phyloP scores from a whole-genome alignment of 1,139 yeast species.

The Suhomyces coccinellae region DNA sequence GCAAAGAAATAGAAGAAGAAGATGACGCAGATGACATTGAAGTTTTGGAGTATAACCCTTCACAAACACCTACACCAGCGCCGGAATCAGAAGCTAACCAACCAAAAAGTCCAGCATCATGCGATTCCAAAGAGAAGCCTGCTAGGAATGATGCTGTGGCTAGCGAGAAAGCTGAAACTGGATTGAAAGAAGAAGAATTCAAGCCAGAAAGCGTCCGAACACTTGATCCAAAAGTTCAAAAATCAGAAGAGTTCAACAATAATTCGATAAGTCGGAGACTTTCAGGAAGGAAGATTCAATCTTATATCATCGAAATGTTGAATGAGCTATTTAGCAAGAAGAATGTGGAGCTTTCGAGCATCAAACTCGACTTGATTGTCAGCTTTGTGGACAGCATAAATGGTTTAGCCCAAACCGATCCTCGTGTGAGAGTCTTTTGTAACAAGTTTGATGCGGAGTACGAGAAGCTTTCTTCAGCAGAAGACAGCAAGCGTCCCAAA shows the following conservation, averaged over 20 bases:
- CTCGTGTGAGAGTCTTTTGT: conserved; percentile 1
- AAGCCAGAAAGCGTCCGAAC: neutral
- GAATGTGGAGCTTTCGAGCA: conserved; percentile 9
- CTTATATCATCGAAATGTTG: conserved; percentile 8
- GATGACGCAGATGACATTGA: conserved; percentile 17
- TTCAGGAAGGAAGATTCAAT: conserved; percentile 2
- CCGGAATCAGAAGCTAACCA: neutral
- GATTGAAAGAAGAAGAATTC: neutral
- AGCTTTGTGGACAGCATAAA: conserved; percentile 4
- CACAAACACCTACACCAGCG: conserved; percentile 6
- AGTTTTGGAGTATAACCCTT: conserved; percentile 13
- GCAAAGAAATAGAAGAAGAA: neutral
- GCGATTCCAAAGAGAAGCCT: neutral
- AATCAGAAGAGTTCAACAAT: conserved; percentile 6
- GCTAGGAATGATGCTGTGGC: too few species aligned
- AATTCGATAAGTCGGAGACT: conserved; percentile 8
- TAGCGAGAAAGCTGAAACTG: too few species aligned
- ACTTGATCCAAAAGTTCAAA: conserved; percentile 13
- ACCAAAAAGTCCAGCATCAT: neutral
- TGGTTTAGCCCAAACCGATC: conserved; percentile 4
- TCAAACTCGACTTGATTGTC: conserved; percentile 4
- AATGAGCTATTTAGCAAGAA: conserved; percentile 11
- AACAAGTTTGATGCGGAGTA: conserved; percentile 7
- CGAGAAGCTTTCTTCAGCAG: neutral
- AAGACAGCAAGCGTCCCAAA: conserved; percentile 10